A percentile compares a stretch with the other conserved stretches of the same genome.
Conservation (phyloP, 768 basidiomycete genomes). For the Hypholoma fasciculare region DNA sequence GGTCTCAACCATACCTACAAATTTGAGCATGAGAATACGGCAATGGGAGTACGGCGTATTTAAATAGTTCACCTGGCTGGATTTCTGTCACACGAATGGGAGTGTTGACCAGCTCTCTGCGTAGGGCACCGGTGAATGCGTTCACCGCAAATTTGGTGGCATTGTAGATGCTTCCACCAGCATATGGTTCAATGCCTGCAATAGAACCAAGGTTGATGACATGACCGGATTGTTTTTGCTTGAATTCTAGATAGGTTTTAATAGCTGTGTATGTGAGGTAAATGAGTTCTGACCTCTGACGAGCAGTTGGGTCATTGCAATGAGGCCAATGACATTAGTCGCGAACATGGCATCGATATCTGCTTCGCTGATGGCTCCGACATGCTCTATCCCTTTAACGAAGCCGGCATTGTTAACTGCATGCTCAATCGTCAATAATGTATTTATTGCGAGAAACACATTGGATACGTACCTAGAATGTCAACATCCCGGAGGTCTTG, state of each 20-base stretch:
- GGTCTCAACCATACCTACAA: slow-evolving; percentile 44
- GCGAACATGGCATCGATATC: slow-evolving; percentile 86
- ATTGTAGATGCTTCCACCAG: slow-evolving; percentile 90
- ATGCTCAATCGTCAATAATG: not conserved
- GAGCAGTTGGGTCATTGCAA: slow-evolving; percentile 77
- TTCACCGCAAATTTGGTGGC: slow-evolving; percentile 88
- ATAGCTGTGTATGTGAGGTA: not conserved
- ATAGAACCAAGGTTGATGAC: slow-evolving; percentile 96
- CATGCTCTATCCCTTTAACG: slow-evolving; percentile 83
- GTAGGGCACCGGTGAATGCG: slow-evolving; percentile 81
- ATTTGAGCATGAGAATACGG: not conserved
- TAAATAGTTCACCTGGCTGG: slow-evolving; percentile 67
- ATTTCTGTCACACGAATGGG: slow-evolving; percentile 94
- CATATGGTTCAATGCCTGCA: slow-evolving; percentile 85
- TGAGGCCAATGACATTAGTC: slow-evolving; percentile 83
- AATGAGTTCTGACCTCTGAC: slow-evolving; percentile 44
- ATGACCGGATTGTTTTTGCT: slow-evolving; percentile 74
- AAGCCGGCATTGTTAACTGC: slow-evolving; percentile 77
- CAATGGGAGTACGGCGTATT: not conserved
- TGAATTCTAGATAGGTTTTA: slow-evolving; percentile 59
- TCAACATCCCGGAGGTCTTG: slow-evolving; percentile 72
- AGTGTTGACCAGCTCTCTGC: slow-evolving; percentile 89
- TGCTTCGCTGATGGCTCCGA: slow-evolving; percentile 76
- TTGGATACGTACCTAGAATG: slow-evolving; percentile 63
- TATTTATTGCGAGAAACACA: not conserved